Percentiles rank a stretch among this genome's conserved stretches.
phyloP scores from a whole-genome alignment of 208 protist species.

The Trypanosoma avium region DNA sequence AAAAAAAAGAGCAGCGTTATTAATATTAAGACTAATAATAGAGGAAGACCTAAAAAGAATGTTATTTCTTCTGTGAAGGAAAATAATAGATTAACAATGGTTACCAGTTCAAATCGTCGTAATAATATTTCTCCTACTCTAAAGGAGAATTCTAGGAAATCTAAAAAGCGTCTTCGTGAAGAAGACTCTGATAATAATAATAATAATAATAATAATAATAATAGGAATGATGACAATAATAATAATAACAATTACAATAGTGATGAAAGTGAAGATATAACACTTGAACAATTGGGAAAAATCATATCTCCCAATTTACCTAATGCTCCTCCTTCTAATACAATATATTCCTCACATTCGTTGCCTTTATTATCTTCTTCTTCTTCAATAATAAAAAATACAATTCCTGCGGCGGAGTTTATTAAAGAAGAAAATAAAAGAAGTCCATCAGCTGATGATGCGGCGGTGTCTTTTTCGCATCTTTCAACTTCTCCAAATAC shows the following conservation, averaged over 20 bases:
- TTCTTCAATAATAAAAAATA: too few species aligned
- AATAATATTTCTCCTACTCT: too few species aligned
- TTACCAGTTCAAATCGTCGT: too few species aligned
- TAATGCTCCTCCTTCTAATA: too few species aligned
- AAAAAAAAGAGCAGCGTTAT: slow-evolving; percentile 9
- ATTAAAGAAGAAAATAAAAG: too few species aligned
- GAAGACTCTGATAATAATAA: neutral
- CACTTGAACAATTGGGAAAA: slow-evolving; percentile 13
- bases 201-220: neutral
- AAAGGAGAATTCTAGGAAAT: too few species aligned
- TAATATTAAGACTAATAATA: neutral
- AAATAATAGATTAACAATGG: too few species aligned
- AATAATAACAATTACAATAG: neutral
- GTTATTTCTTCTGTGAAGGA: neutral
- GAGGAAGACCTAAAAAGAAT: neutral
- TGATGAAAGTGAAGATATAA: slow-evolving; percentile 10
- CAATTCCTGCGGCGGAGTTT: too few species aligned
- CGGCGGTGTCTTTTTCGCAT: neutral
- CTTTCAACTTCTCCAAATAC: too few species aligned
- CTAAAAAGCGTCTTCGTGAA: slow-evolving; percentile 14
- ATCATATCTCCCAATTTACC: too few species aligned
- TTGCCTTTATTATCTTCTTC: too few species aligned
- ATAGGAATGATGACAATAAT: neutral
- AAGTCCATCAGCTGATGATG: neutral
- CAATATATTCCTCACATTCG: too few species aligned